These are phyloP conservation scores for Diaporthe vexans DNA, from an alignment of 2,329 filamentous ascomycete species.

Conservation along the genomic window DNA sequence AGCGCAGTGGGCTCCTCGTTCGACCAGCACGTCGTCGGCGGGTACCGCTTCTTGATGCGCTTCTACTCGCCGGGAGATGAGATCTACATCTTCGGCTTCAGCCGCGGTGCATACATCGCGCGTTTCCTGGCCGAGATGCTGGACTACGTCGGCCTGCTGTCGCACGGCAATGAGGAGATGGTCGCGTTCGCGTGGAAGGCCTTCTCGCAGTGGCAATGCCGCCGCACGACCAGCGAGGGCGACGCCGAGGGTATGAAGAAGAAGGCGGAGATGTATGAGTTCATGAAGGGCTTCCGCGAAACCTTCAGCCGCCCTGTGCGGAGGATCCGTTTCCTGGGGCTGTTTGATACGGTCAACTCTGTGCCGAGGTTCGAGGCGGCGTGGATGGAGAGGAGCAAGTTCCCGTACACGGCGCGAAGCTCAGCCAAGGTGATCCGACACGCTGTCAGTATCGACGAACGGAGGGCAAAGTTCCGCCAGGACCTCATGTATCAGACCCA, in stretches of 20 bases:
- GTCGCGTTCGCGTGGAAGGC: constrained; percentile 87
- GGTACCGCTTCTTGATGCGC: constrained; percentile 84
- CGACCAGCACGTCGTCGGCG: constrained; percentile 85
- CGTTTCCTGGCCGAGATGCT: constrained; percentile 87
- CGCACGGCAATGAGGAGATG: constrained; percentile 88
- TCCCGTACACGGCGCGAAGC: constrained; percentile 75
- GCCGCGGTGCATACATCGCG: constrained; percentile 79
- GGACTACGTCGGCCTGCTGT: constrained; percentile 83
- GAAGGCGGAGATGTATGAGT: constrained; percentile 75
- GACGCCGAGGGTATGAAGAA: constrained; percentile 59
- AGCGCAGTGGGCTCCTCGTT: constrained; percentile 85
- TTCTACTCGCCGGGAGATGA: constrained; percentile 76
- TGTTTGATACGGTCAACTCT: constrained; percentile 88
- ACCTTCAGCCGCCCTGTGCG: constrained; percentile 84
- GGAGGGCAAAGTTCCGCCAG: constrained; percentile 79
- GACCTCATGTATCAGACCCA: constrained; percentile 73
- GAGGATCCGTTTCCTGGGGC: constrained; percentile 80
- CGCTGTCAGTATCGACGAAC: constrained; percentile 79
- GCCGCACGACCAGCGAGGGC: constrained; percentile 60
- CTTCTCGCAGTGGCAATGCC: constrained; percentile 80
- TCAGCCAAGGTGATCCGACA: constrained; percentile 75
- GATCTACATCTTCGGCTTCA: constrained; percentile 83
- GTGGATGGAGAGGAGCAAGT: constrained; percentile 85
- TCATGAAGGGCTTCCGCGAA: constrained; percentile 84
- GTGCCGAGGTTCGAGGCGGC: constrained; percentile 82